These are phyloP conservation scores for Sarocladiaceae sp. DNA, from an alignment of 2,329 filamentous ascomycete genomes.

Conservation along the genomic window DNA sequence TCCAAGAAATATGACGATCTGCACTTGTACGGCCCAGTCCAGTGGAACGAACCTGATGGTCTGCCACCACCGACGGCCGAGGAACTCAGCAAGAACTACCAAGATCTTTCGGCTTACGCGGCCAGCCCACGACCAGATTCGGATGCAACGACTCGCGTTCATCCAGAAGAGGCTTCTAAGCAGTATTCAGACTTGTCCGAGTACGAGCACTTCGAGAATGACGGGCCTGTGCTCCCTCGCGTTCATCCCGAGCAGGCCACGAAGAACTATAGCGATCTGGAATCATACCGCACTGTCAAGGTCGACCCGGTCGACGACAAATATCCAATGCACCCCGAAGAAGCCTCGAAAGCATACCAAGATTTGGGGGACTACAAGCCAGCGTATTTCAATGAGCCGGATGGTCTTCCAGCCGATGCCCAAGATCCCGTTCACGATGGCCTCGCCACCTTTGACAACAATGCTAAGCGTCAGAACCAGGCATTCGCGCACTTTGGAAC, in stretches of 20 bases:
- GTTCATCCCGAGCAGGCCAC: conserved; percentile 23
- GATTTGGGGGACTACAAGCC: conserved; percentile 34
- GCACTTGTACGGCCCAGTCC: conserved; percentile 23
- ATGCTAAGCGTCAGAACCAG: conserved; percentile 14
- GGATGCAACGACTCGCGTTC: conserved; percentile 13
- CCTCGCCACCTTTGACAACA: conserved; percentile 32
- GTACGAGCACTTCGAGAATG: conserved; percentile 36
- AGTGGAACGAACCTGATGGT: conserved; percentile 24
- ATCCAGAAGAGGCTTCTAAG: conserved; percentile 33
- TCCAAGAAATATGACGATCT: conserved; percentile 35
- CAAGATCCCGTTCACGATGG: conserved; percentile 27
- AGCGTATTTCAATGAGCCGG: conserved; percentile 29
- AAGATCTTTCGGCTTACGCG: conserved; percentile 29
- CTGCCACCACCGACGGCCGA: conserved; percentile 19
- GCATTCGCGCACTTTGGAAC: neutral
- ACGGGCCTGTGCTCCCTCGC: conserved; percentile 24
- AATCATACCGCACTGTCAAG: conserved; percentile 14
- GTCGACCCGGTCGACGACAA: conserved; percentile 10
- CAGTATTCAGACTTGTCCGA: conserved; percentile 9
- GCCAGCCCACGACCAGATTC: conserved; percentile 9
- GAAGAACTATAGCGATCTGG: conserved; percentile 17
- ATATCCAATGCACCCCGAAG: conserved; percentile 26
- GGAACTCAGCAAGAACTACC: conserved; percentile 25
- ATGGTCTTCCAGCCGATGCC: conserved; percentile 21
- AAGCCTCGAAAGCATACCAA: conserved; percentile 30